Evolutionary conservation across 441 rosid species (phyloP).

Genomic region (Erysimum cheiri): DNA sequence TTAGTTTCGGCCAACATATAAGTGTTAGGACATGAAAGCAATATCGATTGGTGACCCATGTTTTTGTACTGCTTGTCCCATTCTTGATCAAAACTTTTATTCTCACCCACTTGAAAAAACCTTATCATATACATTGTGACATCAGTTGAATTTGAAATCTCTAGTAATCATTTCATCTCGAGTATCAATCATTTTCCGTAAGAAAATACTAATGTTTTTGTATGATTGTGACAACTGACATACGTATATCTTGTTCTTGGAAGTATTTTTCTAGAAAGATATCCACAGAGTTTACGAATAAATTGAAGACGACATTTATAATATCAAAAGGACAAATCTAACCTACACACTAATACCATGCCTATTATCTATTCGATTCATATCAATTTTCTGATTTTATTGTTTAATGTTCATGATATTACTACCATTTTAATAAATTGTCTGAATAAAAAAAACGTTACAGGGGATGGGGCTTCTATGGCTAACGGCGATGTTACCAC

Average conservation of each 20-base stretch:
- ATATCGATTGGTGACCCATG: conserved; percentile 33
- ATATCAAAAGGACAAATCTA: neutral
- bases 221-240: conserved; percentile 35
- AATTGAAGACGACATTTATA: neutral
- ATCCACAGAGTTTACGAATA: conserved; percentile 19
- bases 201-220: conserved; percentile 33
- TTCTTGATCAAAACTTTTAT: conserved; percentile 23
- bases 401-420: neutral
- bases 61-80: conserved; percentile 40
- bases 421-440: neutral
- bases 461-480: conserved; percentile 81
- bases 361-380: neutral
- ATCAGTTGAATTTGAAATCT: conserved; percentile 30
- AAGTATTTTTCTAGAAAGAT: conserved; percentile 2
- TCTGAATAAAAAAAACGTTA: conserved; percentile 25
- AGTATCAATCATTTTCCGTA: conserved; percentile 27
- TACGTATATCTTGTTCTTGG: conserved; percentile 33
- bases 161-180: conserved; percentile 31
- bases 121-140: conserved; percentile 24
- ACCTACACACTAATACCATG: neutral
- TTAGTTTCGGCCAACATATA: conserved; percentile 30
- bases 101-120: conserved; percentile 21
- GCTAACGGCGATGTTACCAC: conserved; percentile 78
- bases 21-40: conserved; percentile 35
- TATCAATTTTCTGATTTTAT: neutral